phyloP scores from a whole-genome alignment of 371 early-diverging fungal genomes.

The Mucor piriformis region DNA sequence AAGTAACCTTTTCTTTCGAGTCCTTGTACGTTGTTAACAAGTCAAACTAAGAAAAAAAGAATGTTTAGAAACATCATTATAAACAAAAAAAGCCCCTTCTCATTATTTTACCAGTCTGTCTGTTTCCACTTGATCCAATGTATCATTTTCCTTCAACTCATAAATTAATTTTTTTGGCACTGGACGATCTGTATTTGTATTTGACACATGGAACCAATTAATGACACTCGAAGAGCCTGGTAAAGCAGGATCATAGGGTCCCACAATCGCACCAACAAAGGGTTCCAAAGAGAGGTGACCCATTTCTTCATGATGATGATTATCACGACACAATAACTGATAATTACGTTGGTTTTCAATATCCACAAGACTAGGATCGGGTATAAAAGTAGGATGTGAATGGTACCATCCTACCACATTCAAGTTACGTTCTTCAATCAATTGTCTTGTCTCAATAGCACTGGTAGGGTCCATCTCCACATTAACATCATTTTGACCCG shows the following conservation, averaged over 20 bases:
- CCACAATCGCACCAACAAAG: conserved; percentile 91
- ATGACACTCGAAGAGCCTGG: conserved; percentile 77
- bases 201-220: conserved; percentile 80
- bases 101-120: conserved; percentile 63
- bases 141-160: conserved; percentile 55
- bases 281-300: conserved; percentile 54
- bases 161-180: conserved; percentile 70
- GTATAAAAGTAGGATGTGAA: conserved; percentile 81
- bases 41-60: conserved; percentile 39
- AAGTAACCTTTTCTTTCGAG: conserved; percentile 61
- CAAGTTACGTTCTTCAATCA: conserved; percentile 72
- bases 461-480: conserved; percentile 90
- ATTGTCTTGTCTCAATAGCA: conserved; percentile 74
- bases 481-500: conserved; percentile 76
- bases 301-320: conserved; percentile 18
- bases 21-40: conserved; percentile 61
- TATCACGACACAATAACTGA: conserved; percentile 69
- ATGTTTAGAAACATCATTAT: no score
- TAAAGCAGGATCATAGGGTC: conserved; percentile 84
- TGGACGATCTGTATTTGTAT: conserved; percentile 44
- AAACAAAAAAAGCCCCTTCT: no score
- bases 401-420: conserved; percentile 91
- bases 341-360: conserved; percentile 84
- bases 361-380: conserved; percentile 78
- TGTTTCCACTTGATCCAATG: conserved; percentile 51